Evolutionary conservation across 352 stramenopile genomes (phyloP), one percentile per base, ranked within the genome.

Genomic region (Phytophthora ohioensis): DNA sequence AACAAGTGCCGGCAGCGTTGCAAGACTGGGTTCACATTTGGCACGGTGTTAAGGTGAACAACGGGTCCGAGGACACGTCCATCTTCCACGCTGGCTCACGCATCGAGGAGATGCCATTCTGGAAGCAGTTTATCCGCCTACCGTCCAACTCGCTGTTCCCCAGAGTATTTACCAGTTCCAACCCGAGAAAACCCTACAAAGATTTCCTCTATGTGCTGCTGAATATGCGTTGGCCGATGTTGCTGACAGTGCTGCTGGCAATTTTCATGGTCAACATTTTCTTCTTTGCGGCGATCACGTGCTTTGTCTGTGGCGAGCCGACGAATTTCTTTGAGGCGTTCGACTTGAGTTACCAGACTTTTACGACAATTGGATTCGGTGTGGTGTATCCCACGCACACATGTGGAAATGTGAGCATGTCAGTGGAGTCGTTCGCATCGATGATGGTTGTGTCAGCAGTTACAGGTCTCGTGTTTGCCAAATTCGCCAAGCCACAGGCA

Each of bases 361-460:
- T 94, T 62, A 93, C 85, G 12, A 95, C 88, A 5, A 94, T 95
- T 65, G 88, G 88, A 42, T 95, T 93, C 63, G 88, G 88, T 21
- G 69, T 93, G 21, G 81, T 94, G 32, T 94, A 90, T 73, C 85
- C 88, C 5, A 78, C 71, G 17, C 67, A 72, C 35, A 87, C 79
- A 15, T 95, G 88, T 69, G 79, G 77, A 30, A 95, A 95, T 47
- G 35, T 91, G 15, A 77, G 80, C 12, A 94, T 91, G 64, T 80
- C 90, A 8, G 49, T 92, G 51, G 86, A 94, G 69, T 92, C 85
- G 12, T 95, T 94, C 59, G 72, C 80, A 41, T 94, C 88, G 5
- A 93, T 95, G 85, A 80, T 95, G 69, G 66, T 94, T 8, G 87
- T 87, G 10, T 93, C 88, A 36, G 84, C 88, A 27, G 82, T 93